Evolutionary conservation across 2,329 filamentous ascomycete species (phyloP), one percentile per base, ranked within the genome.

Genomic region (Trichophyton equinum): DNA sequence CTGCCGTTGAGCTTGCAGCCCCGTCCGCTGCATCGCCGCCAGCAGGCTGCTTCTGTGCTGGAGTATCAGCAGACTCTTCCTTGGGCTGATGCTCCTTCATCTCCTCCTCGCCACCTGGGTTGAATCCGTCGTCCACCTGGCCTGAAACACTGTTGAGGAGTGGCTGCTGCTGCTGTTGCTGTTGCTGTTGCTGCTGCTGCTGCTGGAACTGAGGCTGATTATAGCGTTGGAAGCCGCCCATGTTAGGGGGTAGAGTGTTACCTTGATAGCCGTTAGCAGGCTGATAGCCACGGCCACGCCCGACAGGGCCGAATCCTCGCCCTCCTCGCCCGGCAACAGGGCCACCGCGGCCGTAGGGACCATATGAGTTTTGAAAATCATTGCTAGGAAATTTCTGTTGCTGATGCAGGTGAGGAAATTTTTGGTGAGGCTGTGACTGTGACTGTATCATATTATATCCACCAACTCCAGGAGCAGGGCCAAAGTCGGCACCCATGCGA

Each of bases 401-500:
- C 72, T 70, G 69, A 64, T 69, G 68, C 70, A 71, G 71, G 67
- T 85, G 83, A 76, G 85, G 85, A 84, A 87, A 91, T 82, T 89
- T 89, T 85, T 86, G 87, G 84, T 86, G 84, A 82, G 85, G 73
- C 69, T 87, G 83, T 80, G 86, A 79, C 83, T 86, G 84, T 82
- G 85, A 73, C 70, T 87, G 83, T 80, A 86, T 79, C 83, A 87
- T 85, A 85, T 86, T 82, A 80, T 79, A 81, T 68, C 78, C 76
- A 76, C 78, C 78, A 76, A 81, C 89, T 78, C 85, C 64, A 81
- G 84, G 81, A 81, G 87, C 87, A 83, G 82, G 82, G 78, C 86
- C 86, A 84, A 83, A 89, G 78, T 89, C 86, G 88, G 85, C 85
- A 81, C 84, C 51, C 25, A 56, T 56, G 44, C 44, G 84, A 82